Evolutionary conservation across 352 stramenopile genomes (phyloP), one percentile per base, ranked within the genome.

Genomic region (Pythium chondricola): DNA sequence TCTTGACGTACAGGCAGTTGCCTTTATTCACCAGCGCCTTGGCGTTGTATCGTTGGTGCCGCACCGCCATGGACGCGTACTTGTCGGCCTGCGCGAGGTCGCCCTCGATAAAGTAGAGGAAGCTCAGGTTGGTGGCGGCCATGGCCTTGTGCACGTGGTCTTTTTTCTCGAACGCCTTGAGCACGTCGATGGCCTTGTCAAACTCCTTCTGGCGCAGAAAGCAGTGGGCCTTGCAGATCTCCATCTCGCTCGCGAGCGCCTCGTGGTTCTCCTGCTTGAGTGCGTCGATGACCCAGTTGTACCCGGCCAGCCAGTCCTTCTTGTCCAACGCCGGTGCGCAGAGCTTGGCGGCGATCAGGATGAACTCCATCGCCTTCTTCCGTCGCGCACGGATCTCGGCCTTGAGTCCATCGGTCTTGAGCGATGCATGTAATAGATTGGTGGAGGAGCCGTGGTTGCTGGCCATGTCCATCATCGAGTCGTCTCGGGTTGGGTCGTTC

Each of bases 11-110:
- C 16, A 98, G 66, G 52, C 95, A 98, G 64, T 98, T 98, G 32
- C 88, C 95, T 57, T 98, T 98, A 74, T 98, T 99, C 14, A 99
- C 95, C 9, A 98, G 76, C 25, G 95, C 95, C 50, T 97, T 97
- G 33, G 93, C 89, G 61, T 98, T 98, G 72, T 98, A 98, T 17
- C 93, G 73, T 45, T 98, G 84, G 48, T 95, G 79, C n/a, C 79
- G 71, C 35, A 98, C 88, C 9, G 94, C 94, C 50, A 97, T 61
- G 5, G 77, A 84, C 20, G 77, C 77, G 70, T 97, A 97, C 56
- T 95, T 92, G 55, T 98, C 88, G 3, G 95, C 94, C 45, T 90
- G 83, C 18, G 69, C 52, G 14, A 83, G 74, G 54, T 98, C 87
- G 32, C 88, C 89, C 63, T 98, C 88, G 35, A 98, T 83, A 46